Conservation (phyloP, 441 rosid genomes). For the Francoa sonchifolia region DNA sequence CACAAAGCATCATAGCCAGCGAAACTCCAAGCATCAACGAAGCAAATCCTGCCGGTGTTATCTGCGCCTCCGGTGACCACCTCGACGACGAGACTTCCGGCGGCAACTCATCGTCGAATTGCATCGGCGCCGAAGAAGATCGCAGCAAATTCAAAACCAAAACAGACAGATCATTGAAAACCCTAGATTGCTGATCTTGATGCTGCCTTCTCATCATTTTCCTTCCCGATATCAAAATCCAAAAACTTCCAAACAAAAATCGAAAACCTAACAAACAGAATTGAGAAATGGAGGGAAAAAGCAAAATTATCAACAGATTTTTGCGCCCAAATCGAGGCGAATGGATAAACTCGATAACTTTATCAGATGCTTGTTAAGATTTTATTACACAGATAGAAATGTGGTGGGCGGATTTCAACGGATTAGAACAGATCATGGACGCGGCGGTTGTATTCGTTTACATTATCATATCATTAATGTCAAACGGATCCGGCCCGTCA, state of each 20-base stretch:
- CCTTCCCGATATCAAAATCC: background rate
- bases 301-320: background rate
- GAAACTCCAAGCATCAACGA: constrained; percentile 70
- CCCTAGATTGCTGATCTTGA: constrained; percentile 49
- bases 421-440: too few relatives aligned
- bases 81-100: constrained; percentile 12
- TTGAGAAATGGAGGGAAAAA: background rate
- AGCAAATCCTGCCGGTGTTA: constrained; percentile 76
- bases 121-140: constrained; percentile 39
- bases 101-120: constrained; percentile 29
- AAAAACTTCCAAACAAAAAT: background rate
- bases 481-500: too few relatives aligned
- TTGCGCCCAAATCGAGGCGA: constrained; percentile 33
- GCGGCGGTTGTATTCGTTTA: too few relatives aligned
- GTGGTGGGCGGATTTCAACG: too few relatives aligned
- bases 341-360: constrained; percentile 31
- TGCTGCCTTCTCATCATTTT: constrained; percentile 40
- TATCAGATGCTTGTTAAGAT: too few relatives aligned
- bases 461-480: too few relatives aligned
- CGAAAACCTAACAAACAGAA: background rate
- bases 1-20: constrained; percentile 67
- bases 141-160: constrained; percentile 56
- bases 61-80: constrained; percentile 23
- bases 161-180: constrained; percentile 51
- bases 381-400: too few relatives aligned